A percentile compares a stretch with the other conserved stretches of the same genome.
These are phyloP conservation scores for Keithomyces neogunnii DNA, from an alignment of 2,329 filamentous ascomycete species.

Conservation along the genomic window DNA sequence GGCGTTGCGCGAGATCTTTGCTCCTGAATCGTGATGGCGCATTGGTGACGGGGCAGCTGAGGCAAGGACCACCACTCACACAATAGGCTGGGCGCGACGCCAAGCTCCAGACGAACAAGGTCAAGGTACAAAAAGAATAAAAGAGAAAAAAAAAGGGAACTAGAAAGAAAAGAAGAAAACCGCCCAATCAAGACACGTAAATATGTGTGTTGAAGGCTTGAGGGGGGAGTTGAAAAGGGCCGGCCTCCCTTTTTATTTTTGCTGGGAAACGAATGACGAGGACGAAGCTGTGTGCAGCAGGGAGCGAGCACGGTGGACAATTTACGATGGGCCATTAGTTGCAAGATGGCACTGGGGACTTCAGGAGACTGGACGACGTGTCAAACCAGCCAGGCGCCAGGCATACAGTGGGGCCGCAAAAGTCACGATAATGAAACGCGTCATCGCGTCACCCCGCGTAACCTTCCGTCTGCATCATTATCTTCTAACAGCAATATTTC, in stretches of 20 bases:
- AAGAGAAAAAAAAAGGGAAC: conserved; percentile 6
- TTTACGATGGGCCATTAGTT: no score
- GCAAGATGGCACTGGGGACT: no score
- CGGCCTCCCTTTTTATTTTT: conserved; percentile 5
- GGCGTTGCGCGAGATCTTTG: neutral
- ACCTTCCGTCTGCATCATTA: neutral
- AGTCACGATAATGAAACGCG: neutral
- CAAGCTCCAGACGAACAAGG: conserved; percentile 9
- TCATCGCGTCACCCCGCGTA: neutral
- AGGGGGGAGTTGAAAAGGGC: neutral
- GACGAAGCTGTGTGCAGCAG: neutral
- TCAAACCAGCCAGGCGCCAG: no score
- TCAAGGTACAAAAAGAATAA: conserved; percentile 7
- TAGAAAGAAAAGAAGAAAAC: conserved; percentile 4
- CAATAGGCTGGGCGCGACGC: neutral
- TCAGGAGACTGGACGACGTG: no score
- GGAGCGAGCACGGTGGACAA: neutral
- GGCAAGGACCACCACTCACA: conserved; percentile 3
- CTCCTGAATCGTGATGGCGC: neutral
- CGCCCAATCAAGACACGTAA: neutral
- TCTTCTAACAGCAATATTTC: neutral
- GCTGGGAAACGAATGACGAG: conserved; percentile 4
- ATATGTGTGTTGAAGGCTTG: conserved; percentile 2
- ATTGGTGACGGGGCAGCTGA: neutral
- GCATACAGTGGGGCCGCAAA: no score